These are phyloP conservation scores for Ichthyophthirius multifiliis DNA, from an alignment of 169 alveolate genomes.

Conservation along the genomic window DNA sequence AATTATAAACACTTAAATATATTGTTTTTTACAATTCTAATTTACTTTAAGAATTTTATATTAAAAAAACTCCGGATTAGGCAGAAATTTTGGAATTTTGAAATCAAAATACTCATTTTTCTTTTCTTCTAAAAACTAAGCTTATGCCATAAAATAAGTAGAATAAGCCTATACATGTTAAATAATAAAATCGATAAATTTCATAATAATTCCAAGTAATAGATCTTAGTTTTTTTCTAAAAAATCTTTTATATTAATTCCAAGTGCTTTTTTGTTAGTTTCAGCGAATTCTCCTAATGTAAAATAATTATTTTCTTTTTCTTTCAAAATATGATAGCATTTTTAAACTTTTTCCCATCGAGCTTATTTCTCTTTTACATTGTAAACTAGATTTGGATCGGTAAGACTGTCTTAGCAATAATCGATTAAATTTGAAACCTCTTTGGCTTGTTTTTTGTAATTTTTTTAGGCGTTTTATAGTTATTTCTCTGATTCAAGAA, in stretches of 20 bases:
- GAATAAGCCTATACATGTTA: background rate
- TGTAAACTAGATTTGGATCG: background rate
- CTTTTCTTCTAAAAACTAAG: background rate
- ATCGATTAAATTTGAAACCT: background rate
- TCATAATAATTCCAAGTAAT: background rate
- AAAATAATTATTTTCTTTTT: background rate
- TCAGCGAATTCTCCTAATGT: background rate
- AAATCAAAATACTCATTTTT: background rate
- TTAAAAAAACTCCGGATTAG: too few relatives aligned
- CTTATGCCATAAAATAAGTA: background rate
- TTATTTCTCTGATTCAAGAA: background rate
- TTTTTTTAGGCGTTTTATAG: background rate
- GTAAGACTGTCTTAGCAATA: background rate
- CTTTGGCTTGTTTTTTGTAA: background rate
- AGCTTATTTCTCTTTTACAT: background rate
- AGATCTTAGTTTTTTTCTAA: background rate
- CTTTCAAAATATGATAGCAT: background rate
- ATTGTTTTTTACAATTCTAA: background rate
- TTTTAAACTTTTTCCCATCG: background rate
- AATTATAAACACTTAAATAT: too few relatives aligned
- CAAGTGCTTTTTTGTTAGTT: slow-evolving; percentile 4
- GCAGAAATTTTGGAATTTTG: background rate
- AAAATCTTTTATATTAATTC: background rate
- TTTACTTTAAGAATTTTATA: background rate
- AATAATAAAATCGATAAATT: background rate